Evolutionary conservation across 306 rosid species (phyloP).

Genomic region (Potentilla sterilis): DNA sequence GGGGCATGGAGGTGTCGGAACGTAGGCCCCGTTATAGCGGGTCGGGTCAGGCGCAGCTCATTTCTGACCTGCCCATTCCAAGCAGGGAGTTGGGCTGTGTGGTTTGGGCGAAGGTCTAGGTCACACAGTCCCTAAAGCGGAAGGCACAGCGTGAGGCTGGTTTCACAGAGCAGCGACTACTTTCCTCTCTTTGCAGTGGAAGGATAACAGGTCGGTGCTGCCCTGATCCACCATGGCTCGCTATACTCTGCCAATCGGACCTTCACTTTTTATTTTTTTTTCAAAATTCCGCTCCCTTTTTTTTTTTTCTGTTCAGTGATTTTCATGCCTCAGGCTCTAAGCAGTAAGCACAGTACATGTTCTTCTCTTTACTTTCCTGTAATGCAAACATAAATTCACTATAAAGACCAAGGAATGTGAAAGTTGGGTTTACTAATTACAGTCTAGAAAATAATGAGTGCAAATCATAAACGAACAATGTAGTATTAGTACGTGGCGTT

Average conservation of each 20-base stretch:
- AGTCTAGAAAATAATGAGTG: not conserved
- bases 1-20: not conserved
- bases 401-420: not conserved
- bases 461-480: not conserved
- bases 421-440: not conserved
- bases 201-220: not conserved
- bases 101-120: not conserved
- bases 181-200: not conserved
- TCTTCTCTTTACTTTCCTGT: not conserved
- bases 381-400: not conserved
- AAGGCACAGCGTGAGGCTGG: slow-evolving; percentile 10
- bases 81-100: not conserved
- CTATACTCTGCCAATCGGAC: not conserved
- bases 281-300: not conserved
- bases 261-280: not conserved
- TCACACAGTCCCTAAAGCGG: not conserved
- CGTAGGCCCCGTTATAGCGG: not conserved
- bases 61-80: not conserved
- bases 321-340: too few species aligned
- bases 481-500: not conserved
- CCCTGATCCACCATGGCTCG: not conserved
- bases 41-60: not conserved
- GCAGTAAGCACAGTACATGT: not conserved
- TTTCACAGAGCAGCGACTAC: not conserved
- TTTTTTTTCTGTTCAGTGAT: not conserved